Conservation (phyloP, 139 green algal genomes). For the Desmodesmus armatus region DNA sequence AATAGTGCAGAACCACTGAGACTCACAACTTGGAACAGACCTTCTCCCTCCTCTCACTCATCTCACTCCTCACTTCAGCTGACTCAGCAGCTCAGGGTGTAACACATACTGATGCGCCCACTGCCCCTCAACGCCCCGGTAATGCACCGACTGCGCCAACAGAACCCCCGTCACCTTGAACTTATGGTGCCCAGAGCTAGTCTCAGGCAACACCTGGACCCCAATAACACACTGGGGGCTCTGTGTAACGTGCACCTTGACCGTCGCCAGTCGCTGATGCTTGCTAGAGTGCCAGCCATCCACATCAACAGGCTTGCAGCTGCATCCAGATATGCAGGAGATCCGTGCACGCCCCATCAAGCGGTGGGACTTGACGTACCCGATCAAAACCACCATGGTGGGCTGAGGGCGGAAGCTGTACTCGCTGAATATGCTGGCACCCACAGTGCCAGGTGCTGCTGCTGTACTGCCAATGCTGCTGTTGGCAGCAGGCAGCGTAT, state of each 20-base stretch:
- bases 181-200: slow-evolving; percentile 11
- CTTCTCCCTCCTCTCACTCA: no score
- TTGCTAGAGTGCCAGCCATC: background rate
- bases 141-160: slow-evolving; percentile 27
- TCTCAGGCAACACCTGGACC: slow-evolving; percentile 1
- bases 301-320: slow-evolving; percentile 25
- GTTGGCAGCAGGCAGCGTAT: background rate
- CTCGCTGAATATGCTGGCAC: background rate
- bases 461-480: background rate
- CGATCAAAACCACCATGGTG: slow-evolving; percentile 30
- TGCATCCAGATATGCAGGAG: slow-evolving; percentile 39
- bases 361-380: slow-evolving; percentile 36
- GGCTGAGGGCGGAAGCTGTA: background rate
- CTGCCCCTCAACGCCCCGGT: no score
- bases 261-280: background rate
- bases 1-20: no score
- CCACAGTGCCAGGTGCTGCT: background rate
- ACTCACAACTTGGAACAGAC: no score
- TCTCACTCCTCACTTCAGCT: no score
- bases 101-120: no score
- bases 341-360: slow-evolving; percentile 27
- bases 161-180: slow-evolving; percentile 48
- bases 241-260: slow-evolving; percentile 12
- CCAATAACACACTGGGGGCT: background rate
- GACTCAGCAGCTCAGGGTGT: no score